Evolutionary conservation across 495 filamentous ascomycete species (phyloP).

Genomic region (Penicillium desertorum): DNA sequence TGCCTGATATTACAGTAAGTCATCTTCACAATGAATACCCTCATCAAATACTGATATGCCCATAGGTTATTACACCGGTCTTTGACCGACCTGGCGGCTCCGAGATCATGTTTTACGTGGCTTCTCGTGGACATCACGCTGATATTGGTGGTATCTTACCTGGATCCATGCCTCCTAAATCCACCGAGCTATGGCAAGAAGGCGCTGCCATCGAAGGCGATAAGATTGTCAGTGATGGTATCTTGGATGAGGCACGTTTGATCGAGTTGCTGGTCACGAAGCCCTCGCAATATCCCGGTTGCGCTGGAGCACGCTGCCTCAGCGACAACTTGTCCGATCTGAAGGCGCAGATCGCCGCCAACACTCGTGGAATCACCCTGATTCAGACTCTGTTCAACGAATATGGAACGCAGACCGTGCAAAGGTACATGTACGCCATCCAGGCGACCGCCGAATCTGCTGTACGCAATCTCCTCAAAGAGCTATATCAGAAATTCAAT

Average conservation of each 20-base stretch:
- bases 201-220: conserved; percentile 92
- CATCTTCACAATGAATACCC: not conserved
- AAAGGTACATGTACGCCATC: conserved; percentile 95
- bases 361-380: conserved; percentile 91
- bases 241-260: conserved; percentile 85
- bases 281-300: conserved; percentile 82
- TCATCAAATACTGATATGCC: not conserved
- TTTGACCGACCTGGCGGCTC: conserved; percentile 67
- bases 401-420: conserved; percentile 86
- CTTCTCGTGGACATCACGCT: conserved; percentile 91
- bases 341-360: conserved; percentile 93
- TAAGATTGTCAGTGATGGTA: conserved; percentile 86
- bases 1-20: conserved; percentile 88
- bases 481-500: conserved; percentile 71
- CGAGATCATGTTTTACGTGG: conserved; percentile 94
- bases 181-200: conserved; percentile 89
- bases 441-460: conserved; percentile 88
- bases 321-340: conserved; percentile 95
- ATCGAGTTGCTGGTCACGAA: conserved; percentile 79
- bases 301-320: conserved; percentile 84
- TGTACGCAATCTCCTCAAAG: conserved; percentile 81
- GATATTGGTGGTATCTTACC: conserved; percentile 97
- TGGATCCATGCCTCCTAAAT: conserved; percentile 95
- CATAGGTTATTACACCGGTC: conserved; percentile 71
- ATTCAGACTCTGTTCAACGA: conserved; percentile 83